Evolutionary conservation across 2,329 filamentous ascomycete genomes (phyloP).

Genomic region (Monilinia aucupariae): DNA sequence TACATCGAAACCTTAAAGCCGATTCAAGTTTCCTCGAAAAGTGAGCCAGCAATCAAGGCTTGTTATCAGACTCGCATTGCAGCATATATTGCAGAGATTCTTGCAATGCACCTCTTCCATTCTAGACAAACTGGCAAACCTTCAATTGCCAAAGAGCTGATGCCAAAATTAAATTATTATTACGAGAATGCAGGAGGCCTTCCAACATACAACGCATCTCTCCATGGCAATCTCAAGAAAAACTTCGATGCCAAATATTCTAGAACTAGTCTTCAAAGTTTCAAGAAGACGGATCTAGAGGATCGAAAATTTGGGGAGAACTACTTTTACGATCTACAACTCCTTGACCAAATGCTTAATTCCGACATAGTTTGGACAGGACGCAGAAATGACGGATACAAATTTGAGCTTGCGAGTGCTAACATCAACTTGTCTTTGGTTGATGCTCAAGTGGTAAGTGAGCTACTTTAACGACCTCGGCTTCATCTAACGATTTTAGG

Average conservation of each 20-base stretch:
- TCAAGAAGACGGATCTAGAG: slow-evolving; percentile 70
- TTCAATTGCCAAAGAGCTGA: slow-evolving; percentile 62
- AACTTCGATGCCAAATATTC: slow-evolving; percentile 79
- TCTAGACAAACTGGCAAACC: slow-evolving; percentile 69
- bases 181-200: slow-evolving; percentile 71
- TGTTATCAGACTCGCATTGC: slow-evolving; percentile 66
- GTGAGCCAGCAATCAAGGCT: slow-evolving; percentile 41
- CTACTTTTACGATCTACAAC: slow-evolving; percentile 78
- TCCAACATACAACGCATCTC: slow-evolving; percentile 77
- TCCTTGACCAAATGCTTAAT: slow-evolving; percentile 69
- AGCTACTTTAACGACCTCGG: not conserved
- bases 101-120: slow-evolving; percentile 86
- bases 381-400: slow-evolving; percentile 65
- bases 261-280: slow-evolving; percentile 66
- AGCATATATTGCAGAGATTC: slow-evolving; percentile 77
- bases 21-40: slow-evolving; percentile 47
- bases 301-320: slow-evolving; percentile 62
- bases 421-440: slow-evolving; percentile 90
- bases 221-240: slow-evolving; percentile 77
- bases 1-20: slow-evolving; percentile 59
- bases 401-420: slow-evolving; percentile 74
- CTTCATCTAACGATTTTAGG: slow-evolving; percentile 43
- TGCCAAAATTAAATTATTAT: slow-evolving; percentile 73
- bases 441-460: slow-evolving; percentile 77
- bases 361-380: slow-evolving; percentile 76